Conservation (phyloP, 345 rosid genomes). For the Gossypium mustelinum region DNA sequence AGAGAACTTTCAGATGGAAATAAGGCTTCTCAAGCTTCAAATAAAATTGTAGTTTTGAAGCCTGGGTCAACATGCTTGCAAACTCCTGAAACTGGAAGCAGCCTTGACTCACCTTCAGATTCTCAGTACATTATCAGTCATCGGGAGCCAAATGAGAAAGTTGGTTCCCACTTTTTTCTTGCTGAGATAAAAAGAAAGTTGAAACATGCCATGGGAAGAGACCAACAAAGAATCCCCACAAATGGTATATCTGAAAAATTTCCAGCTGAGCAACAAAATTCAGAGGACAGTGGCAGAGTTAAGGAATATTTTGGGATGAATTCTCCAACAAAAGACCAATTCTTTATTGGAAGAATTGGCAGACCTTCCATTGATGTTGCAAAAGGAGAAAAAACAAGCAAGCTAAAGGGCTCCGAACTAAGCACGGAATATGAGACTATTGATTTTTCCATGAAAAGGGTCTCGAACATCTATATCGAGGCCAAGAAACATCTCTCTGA, state of each 20-base stretch:
- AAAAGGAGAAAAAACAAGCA: constrained; percentile 34
- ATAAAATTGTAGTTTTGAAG: constrained; percentile 71
- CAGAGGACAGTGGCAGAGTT: constrained; percentile 26
- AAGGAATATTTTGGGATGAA: constrained; percentile 28
- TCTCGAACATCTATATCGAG: constrained; percentile 69
- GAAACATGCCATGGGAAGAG: constrained; percentile 77
- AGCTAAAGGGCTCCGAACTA: constrained; percentile 33
- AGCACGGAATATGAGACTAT: constrained; percentile 25
- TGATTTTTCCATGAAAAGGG: constrained; percentile 31
- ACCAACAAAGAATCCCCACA: constrained; percentile 39
- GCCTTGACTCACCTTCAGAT: constrained; percentile 36
- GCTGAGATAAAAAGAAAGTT: constrained; percentile 77
- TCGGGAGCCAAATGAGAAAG: constrained; percentile 43
- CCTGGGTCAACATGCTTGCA: constrained; percentile 48
- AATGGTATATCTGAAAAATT: constrained; percentile 29
- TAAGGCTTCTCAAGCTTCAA: constrained; percentile 45
- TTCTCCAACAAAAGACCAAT: constrained; percentile 65
- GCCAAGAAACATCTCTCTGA: constrained; percentile 92
- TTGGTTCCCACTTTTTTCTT: constrained; percentile 54
- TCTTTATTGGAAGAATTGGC: constrained; percentile 72
- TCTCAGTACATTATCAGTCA: constrained; percentile 33
- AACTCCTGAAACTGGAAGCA: constrained; percentile 39
- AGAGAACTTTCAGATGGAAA: constrained; percentile 31
- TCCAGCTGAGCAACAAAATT: constrained; percentile 22
- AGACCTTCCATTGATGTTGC: constrained; percentile 41